phyloP scores from a whole-genome alignment of 306 rosid species.

The Quercus glauca region DNA sequence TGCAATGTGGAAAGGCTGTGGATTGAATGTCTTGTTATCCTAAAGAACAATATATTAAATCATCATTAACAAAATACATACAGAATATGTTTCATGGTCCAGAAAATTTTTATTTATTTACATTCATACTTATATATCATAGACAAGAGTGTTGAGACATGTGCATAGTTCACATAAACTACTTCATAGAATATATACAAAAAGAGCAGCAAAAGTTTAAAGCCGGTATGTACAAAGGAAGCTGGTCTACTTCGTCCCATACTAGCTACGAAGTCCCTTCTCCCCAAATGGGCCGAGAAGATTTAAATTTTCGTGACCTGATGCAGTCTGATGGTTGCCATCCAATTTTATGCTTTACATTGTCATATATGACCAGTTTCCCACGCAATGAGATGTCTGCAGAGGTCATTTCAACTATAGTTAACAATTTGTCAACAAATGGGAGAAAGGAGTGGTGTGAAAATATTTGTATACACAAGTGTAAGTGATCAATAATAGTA shows the following conservation, averaged over 20 bases:
- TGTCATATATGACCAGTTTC: constrained; percentile 67
- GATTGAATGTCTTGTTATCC: too few species aligned
- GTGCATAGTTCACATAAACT: too few species aligned
- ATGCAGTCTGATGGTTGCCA: constrained; percentile 53
- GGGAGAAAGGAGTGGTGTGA: neutral
- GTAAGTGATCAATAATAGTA: too few species aligned
- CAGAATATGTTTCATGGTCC: neutral
- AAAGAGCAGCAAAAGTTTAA: neutral
- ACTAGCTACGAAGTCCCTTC: constrained; percentile 21
- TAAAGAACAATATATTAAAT: too few species aligned
- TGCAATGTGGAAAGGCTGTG: too few species aligned
- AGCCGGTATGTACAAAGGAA: neutral
- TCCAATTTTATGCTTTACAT: constrained; percentile 68
- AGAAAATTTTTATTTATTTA: neutral
- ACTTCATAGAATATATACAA: neutral
- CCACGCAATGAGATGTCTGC: constrained; percentile 78
- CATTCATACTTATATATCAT: neutral
- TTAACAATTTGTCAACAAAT: neutral
- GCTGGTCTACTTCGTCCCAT: neutral
- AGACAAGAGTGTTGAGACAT: neutral
- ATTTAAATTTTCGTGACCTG: constrained; percentile 43
- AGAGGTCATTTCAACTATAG: constrained; percentile 4
- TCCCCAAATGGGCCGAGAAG: constrained; percentile 19
- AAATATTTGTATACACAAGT: neutral
- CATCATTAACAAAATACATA: neutral